Percentiles rank a stretch among this genome's conserved stretches.
Conservation (phyloP, 345 rosid species). For the Toxicodendron radicans region DNA sequence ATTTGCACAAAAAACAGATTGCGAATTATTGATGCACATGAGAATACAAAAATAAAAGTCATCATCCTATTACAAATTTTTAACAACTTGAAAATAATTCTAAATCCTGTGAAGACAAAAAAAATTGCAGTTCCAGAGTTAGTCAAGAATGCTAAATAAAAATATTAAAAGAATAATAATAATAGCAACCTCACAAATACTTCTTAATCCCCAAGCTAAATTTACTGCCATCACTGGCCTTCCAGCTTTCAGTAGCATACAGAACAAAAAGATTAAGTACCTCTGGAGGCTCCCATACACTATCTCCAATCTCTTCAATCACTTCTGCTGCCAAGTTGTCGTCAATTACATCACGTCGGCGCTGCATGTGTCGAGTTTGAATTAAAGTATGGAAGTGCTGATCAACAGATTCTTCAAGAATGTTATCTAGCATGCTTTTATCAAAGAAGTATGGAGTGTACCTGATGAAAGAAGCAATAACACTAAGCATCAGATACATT, state of each 20-base stretch:
- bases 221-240: conserved; percentile 4
- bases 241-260: background rate
- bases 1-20: background rate
- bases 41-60: background rate
- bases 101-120: background rate
- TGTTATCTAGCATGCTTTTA: conserved; percentile 85
- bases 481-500: conserved; percentile 18
- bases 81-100: background rate
- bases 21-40: background rate
- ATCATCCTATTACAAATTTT: background rate
- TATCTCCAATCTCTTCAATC: conserved; percentile 88
- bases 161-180: background rate
- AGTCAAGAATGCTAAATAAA: background rate
- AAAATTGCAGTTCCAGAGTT: background rate
- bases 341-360: conserved; percentile 78
- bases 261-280: conserved; percentile 34
- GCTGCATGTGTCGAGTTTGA: conserved; percentile 85
- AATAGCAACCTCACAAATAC: background rate
- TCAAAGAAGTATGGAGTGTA: conserved; percentile 96
- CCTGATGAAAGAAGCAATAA: conserved; percentile 45
- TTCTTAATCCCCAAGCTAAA: conserved; percentile 13
- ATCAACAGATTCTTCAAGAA: conserved; percentile 94
- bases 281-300: conserved; percentile 89
- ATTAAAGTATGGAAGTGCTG: conserved; percentile 86
- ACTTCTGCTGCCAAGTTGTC: conserved; percentile 76